Conservation (phyloP, 2,329 filamentous ascomycete genomes). For the Daldinia sp. region DNA sequence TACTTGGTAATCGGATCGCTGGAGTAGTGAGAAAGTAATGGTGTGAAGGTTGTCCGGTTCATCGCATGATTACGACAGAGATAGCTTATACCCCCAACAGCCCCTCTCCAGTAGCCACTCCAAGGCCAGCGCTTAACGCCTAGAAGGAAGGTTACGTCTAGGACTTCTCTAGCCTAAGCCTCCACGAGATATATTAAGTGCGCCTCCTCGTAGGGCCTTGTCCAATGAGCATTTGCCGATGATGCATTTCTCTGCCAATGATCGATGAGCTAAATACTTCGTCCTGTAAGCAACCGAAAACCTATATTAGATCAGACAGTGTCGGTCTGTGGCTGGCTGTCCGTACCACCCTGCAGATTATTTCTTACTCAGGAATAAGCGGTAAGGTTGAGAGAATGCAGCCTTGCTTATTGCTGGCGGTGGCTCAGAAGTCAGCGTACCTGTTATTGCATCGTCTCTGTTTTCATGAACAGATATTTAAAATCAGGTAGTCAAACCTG, state of each 20-base stretch:
- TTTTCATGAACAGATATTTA: not conserved
- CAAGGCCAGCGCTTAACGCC: not conserved
- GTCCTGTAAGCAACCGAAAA: not conserved
- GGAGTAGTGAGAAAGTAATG: too few species aligned
- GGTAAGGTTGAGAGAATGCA: not conserved
- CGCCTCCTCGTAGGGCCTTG: not conserved
- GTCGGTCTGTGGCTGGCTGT: not conserved
- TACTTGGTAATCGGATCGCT: too few species aligned
- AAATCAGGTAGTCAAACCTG: not conserved
- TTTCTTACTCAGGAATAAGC: not conserved
- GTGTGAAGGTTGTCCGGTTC: too few species aligned
- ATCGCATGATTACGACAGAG: too few species aligned
- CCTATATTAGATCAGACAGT: not conserved
- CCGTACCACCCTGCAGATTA: not conserved
- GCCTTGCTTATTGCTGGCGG: conserved; percentile 3
- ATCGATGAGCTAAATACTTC: not conserved
- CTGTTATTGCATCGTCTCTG: not conserved
- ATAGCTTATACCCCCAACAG: too few species aligned
- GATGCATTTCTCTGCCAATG: not conserved
- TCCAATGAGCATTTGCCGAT: not conserved
- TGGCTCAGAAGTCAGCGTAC: not conserved
- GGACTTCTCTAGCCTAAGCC: not conserved
- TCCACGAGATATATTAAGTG: not conserved
- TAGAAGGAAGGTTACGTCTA: not conserved
- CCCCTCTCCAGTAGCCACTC: too few species aligned